Evolutionary conservation across 148 eudicot species (phyloP).

Genomic region (Rhododendron williamsianum): DNA sequence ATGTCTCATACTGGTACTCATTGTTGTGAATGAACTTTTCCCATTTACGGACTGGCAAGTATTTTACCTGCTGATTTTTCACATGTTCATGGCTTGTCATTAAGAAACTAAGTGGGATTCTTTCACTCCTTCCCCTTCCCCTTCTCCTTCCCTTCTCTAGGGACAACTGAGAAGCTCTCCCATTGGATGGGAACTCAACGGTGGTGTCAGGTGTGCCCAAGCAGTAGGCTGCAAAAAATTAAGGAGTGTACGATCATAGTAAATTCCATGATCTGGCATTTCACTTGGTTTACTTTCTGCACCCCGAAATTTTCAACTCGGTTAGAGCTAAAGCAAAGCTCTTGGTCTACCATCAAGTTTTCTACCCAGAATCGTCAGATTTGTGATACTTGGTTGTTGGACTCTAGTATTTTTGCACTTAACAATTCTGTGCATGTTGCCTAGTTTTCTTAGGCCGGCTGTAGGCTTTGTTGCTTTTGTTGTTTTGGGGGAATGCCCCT

Average conservation of each 20-base stretch:
- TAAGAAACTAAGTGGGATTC: background rate
- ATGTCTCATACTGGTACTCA: background rate
- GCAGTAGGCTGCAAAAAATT: background rate
- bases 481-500: too few relatives aligned
- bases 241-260: background rate
- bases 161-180: background rate
- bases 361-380: too few relatives aligned
- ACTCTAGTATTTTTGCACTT: too few relatives aligned
- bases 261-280: background rate
- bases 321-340: too few relatives aligned
- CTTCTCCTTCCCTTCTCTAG: background rate
- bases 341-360: too few relatives aligned
- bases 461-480: too few relatives aligned
- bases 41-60: background rate
- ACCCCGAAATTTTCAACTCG: background rate
- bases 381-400: too few relatives aligned
- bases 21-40: background rate
- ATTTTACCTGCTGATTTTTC: background rate
- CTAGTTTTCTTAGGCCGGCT: too few relatives aligned
- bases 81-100: background rate
- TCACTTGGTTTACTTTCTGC: background rate
- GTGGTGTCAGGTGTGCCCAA: background rate
- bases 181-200: background rate
- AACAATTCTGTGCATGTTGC: too few relatives aligned
- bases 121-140: background rate